Evolutionary conservation across 2,329 filamentous ascomycete genomes (phyloP), one percentile per base, ranked within the genome.

Genomic region (Fusarium sp.): DNA sequence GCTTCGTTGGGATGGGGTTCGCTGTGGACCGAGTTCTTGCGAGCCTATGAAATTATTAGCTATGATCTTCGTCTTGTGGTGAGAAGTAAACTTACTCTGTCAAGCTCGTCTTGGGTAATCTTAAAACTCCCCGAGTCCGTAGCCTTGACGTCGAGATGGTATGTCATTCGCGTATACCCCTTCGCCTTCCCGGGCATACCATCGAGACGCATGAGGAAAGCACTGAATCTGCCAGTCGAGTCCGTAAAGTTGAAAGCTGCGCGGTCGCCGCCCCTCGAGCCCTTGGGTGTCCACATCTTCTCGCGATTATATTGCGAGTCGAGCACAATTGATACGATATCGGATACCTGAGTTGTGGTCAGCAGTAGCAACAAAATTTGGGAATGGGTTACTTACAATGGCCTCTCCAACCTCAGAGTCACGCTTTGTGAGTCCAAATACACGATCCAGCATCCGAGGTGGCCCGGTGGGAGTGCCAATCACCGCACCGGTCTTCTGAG

Each of bases 291-390:
- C 64, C 64, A 67, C 16, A 67, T 45, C 11, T 31, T n/a, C 7
- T 57, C 45, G 18, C 45, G 64, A n/a, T 67, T 38, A 29, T 57
- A 67, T 31, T 62, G 35, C n/a, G 60, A n/a, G n/a, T 47, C 58
- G 3, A 62, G 58, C 4, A 62, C 64, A 5, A 56, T 22, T 6
- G 34, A 18, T 10, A 67, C 47, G 13, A 67, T 62, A 14, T 62
- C 64, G 9, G 64, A 67, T 22, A 67, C 58, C 64, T 67, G 22
- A 34, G 47, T 37, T 57, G 31, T 14, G 14, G 31, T 57, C 31
- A 57, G 52, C 13, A 37, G n/a, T 10, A 35, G 31, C 20, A 24
- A 11, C n/a, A 37, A 11, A 37, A 37, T 35, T 24, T 16, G 18
- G 16, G 52, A 20, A 35, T 4, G n/a, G 6, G 9, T 52, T 52